Evolutionary conservation across 116 monocot genomes (phyloP).

Genomic region (Dioscorea cayenensis): DNA sequence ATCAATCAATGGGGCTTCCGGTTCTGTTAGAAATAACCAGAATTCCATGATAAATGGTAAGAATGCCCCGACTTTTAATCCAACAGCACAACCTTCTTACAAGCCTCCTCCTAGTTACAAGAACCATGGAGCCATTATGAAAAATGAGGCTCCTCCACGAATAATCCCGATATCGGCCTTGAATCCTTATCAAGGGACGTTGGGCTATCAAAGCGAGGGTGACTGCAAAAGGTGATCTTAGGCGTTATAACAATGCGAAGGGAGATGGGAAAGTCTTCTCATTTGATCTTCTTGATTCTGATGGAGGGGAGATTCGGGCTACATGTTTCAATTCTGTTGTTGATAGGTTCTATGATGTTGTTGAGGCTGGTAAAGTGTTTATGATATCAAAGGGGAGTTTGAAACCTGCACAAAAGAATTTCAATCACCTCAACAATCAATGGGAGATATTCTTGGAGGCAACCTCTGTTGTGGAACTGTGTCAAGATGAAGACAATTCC

Average conservation of each 20-base stretch:
- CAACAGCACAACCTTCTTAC: slow-evolving; percentile 77
- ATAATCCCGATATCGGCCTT: slow-evolving; percentile 77
- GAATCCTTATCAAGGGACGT: slow-evolving; percentile 86
- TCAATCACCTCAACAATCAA: slow-evolving; percentile 78
- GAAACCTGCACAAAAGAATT: slow-evolving; percentile 78
- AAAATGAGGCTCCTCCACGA: slow-evolving; percentile 73
- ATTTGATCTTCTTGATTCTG: slow-evolving; percentile 88
- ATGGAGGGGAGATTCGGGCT: slow-evolving; percentile 79
- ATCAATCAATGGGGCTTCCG: slow-evolving; percentile 13
- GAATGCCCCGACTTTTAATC: slow-evolving; percentile 34
- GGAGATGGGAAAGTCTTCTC: slow-evolving; percentile 98
- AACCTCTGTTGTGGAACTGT: slow-evolving; percentile 51
- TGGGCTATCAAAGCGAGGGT: slow-evolving; percentile 89
- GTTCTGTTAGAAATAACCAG: slow-evolving; percentile 12
- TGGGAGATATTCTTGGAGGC: slow-evolving; percentile 84
- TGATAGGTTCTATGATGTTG: slow-evolving; percentile 61
- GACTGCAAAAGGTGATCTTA: slow-evolving; percentile 76
- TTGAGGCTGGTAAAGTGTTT: slow-evolving; percentile 73
- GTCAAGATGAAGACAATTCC: slow-evolving; percentile 55
- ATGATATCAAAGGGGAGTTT: slow-evolving; percentile 69
- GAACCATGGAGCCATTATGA: slow-evolving; percentile 62
- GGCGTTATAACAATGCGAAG: slow-evolving; percentile 81
- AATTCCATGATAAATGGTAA: slow-evolving; percentile 8
- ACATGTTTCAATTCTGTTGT: slow-evolving; percentile 79
- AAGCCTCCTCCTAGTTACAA: slow-evolving; percentile 77